Conservation (phyloP, 257 asterid species). For the Capsicum baccatum region DNA sequence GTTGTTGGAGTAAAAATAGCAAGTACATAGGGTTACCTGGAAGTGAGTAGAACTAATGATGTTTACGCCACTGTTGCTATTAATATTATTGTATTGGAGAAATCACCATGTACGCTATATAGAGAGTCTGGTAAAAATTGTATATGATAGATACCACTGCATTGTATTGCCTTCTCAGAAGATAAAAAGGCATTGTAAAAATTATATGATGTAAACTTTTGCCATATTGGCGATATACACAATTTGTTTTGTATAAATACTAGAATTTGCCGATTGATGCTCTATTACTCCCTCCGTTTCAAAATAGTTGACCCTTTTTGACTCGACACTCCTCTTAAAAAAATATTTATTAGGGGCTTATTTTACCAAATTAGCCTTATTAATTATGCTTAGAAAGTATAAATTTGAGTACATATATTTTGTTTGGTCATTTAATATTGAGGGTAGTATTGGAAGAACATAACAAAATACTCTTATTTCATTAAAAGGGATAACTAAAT, state of each 20-base stretch:
- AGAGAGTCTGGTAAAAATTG: background rate
- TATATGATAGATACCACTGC: background rate
- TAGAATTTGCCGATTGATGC: background rate
- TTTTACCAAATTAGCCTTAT: too few species aligned
- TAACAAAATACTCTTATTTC: too few species aligned
- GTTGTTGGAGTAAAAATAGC: background rate
- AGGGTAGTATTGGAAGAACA: too few species aligned
- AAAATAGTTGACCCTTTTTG: too few species aligned
- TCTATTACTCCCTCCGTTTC: too few species aligned
- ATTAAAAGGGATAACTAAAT: too few species aligned
- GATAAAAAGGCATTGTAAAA: background rate
- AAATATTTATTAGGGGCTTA: too few species aligned
- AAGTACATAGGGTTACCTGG: background rate
- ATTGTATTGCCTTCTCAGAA: constrained; percentile 24
- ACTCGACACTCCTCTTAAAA: too few species aligned
- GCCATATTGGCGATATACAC: background rate
- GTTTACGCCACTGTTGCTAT: background rate
- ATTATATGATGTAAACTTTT: background rate
- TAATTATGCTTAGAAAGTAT: too few species aligned
- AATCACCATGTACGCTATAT: constrained; percentile 11
- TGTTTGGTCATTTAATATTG: too few species aligned
- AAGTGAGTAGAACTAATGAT: background rate
- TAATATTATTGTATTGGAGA: constrained; percentile 14
- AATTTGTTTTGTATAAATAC: background rate
- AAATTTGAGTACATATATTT: too few species aligned